Conservation (phyloP, 257 asterid species). For the Scutellaria baicalensis region DNA sequence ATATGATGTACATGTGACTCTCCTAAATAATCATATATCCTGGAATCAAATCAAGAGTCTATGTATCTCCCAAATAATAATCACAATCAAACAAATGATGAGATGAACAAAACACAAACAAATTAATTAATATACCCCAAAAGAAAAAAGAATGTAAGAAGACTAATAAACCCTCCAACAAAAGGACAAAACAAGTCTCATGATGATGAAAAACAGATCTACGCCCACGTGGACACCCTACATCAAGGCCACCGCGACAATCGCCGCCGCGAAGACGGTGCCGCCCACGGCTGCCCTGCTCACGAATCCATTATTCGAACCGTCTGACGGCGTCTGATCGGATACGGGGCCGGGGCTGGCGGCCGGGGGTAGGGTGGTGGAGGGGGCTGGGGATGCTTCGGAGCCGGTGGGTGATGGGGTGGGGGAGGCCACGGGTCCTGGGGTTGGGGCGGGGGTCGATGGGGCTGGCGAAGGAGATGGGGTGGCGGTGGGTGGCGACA, state of each 20-base stretch:
- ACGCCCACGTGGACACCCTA: conserved; percentile 30
- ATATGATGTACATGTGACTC: conserved; percentile 31
- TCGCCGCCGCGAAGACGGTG: conserved; percentile 41
- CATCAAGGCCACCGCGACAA: conserved; percentile 57
- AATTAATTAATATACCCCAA: background rate
- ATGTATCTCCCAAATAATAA: conserved; percentile 24
- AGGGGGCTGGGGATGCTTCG: conserved; percentile 12
- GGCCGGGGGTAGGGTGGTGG: conserved; percentile 22
- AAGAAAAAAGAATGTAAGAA: background rate
- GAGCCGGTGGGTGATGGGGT: conserved; percentile 10
- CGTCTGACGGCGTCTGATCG: conserved; percentile 31
- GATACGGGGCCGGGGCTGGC: conserved; percentile 15
- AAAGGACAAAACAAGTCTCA: conserved; percentile 31
- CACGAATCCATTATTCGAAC: conserved; percentile 29
- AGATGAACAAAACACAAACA: conserved; percentile 7
- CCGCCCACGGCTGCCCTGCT: conserved; percentile 50
- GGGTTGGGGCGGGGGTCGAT: conserved; percentile 11
- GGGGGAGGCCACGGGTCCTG: conserved; percentile 20
- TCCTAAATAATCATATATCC: background rate
- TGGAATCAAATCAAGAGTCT: conserved; percentile 10
- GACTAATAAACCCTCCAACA: conserved; percentile 6
- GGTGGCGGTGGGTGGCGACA: conserved; percentile 35
- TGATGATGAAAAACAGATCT: conserved; percentile 10
- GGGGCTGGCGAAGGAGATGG: conserved; percentile 17
- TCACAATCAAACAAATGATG: conserved; percentile 19